Percentiles rank a stretch among this genome's conserved stretches.
Conservation (phyloP, 129 eudicot species). For the sunflower (Helianthus annuus) region HanXRQr2.0-SUNRISE NC_035439.2:26508797-26509296, state of each 20-base stretch:
- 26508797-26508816: conserved; percentile 37
- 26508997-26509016: conserved; percentile 2
- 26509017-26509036: background rate
- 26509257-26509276: too few relatives aligned
- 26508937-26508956: conserved; percentile 7
- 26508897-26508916: conserved; percentile 52
- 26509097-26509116: conserved; percentile 31
- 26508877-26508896: conserved; percentile 24
- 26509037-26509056: background rate
- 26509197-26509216: too few relatives aligned
- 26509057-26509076: too few relatives aligned
- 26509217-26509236: too few relatives aligned
- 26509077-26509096: background rate
- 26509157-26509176: too few relatives aligned
- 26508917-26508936: conserved; percentile 62
- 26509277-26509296: too few relatives aligned
- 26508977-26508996: background rate
- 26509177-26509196: too few relatives aligned
- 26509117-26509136: conserved; percentile 14
- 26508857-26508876: conserved; percentile 57
- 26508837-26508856: conserved; percentile 58
- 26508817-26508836: conserved; percentile 59
- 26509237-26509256: too few relatives aligned
- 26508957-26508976: background rate
- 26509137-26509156: conserved; percentile 3